Base-by-base conservation (phyloP, 1,139 yeast genomes). In the Kluyveromyces sp. region DNA sequence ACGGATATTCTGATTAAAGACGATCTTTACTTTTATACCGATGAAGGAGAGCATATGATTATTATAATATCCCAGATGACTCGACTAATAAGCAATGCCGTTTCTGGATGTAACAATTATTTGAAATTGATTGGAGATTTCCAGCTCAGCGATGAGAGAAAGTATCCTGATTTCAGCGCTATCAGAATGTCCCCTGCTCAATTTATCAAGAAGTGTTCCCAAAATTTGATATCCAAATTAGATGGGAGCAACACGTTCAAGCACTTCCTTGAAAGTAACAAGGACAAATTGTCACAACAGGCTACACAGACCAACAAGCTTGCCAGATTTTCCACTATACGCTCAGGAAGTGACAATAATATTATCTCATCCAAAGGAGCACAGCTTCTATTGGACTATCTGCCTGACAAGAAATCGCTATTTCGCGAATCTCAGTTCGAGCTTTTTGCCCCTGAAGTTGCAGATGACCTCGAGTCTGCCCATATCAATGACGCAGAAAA, bases 61-160 rank as follows among this genome's bases (percentile, higher is more conserved):
- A 73, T 71, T 43, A 74, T 79, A 34, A 74, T 84, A 1, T 71
- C 86, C 8, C 75, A 73, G 51, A 80, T 83, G 86, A 73, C 83
- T 9, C 68, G 73, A 39, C 67, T 79, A 1, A 77, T 82, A 3
- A 64, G 78, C 12, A 55, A 62, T 15, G 76, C 83, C 0, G 67
- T 74, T 15, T 68, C 66, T 1, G 68, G 73, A 29, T 75, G 80
- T 47, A 63, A 67, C 44, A 63, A 72, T 64, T 63, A 67, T 51
- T 43, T 82, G 34, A 75, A 77, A 19, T 63, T 76, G 33, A 76
- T 83, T 18, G 89, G 94, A 19, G 94, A 86, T 57, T 84, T 85
- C 62, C 77, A 76, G 55, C 66, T 87, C 44, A 78, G 81, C 30
- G 61, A 72, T 1, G 80, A 77, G 42, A 70, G 94, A 52, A 71